phyloP scores from a whole-genome alignment of 768 basidiomycete species.

The Lactarius vividus region DNA sequence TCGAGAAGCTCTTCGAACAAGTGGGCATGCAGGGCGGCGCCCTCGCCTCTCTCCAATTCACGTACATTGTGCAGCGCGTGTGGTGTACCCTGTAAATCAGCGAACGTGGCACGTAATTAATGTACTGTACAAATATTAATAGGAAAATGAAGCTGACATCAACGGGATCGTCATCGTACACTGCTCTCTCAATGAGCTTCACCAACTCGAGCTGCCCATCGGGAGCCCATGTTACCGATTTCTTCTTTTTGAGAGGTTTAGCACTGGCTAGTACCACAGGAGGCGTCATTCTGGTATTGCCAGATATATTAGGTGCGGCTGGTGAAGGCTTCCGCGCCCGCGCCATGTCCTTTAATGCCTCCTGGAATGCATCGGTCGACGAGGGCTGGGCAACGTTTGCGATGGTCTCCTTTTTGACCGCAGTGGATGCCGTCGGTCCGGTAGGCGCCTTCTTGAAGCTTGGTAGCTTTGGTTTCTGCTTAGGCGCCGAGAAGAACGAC shows the following conservation, averaged over 20 bases:
- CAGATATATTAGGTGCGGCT: conserved; percentile 25
- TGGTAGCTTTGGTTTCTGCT: conserved; percentile 78
- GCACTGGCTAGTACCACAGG: conserved; percentile 38
- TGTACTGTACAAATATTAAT: conserved; percentile 42
- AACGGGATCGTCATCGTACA: conserved; percentile 86
- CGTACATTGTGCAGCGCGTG: conserved; percentile 70
- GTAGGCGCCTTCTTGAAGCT: conserved; percentile 77
- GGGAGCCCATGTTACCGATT: conserved; percentile 75
- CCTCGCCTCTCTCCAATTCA: conserved; percentile 85
- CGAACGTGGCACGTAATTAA: conserved; percentile 45
- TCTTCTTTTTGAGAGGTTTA: conserved; percentile 59
- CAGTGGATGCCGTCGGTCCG: conserved; percentile 29
- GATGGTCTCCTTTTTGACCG: conserved; percentile 51
- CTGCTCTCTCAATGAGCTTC: conserved; percentile 77
- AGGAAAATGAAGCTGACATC: conserved; percentile 67
- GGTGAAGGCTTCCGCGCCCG: conserved; percentile 63
- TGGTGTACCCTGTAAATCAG: conserved; percentile 57
- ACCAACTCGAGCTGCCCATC: conserved; percentile 72
- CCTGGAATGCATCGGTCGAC: conserved; percentile 77
- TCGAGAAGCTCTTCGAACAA: conserved; percentile 84
- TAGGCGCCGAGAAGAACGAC: conserved; percentile 86
- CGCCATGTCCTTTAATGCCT: conserved; percentile 76
- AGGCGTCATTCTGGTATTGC: conserved; percentile 48
- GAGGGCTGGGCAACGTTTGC: conserved; percentile 70
- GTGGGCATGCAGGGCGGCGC: conserved; percentile 78